Percentiles rank a stretch among this genome's conserved stretches.
Conservation (phyloP, 2,329 filamentous ascomycete genomes). For the Penicillium capsulatum region DNA sequence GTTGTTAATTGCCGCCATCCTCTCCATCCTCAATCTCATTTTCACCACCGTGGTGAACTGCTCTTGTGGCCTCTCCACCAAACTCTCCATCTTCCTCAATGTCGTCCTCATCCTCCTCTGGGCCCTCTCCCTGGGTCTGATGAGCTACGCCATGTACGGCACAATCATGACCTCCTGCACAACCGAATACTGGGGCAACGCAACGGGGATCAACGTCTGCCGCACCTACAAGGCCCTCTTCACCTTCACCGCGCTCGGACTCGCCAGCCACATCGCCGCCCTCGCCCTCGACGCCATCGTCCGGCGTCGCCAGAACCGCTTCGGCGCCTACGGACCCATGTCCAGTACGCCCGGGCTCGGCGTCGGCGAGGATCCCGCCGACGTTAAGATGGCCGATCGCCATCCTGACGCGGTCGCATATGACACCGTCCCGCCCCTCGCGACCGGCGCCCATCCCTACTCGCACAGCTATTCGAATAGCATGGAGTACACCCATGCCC, state of each 20-base stretch:
- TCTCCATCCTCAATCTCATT: conserved; percentile 49
- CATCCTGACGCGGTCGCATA: conserved; percentile 13
- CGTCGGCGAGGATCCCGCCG: conserved; percentile 28
- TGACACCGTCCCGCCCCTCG: conserved; percentile 9
- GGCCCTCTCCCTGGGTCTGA: conserved; percentile 49
- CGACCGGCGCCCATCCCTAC: conserved; percentile 3
- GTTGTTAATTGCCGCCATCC: conserved; percentile 51
- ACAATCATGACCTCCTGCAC: conserved; percentile 53
- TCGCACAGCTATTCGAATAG: conserved; percentile 8
- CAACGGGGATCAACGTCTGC: conserved; percentile 54
- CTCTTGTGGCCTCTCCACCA: conserved; percentile 50
- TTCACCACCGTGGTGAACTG: conserved; percentile 51
- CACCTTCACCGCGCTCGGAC: conserved; percentile 50
- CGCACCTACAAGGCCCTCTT: conserved; percentile 59
- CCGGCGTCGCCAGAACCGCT: conserved; percentile 40
- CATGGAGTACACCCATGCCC: conserved; percentile 22
- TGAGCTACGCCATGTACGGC: conserved; percentile 52
- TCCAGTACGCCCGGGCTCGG: conserved; percentile 19
- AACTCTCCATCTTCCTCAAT: conserved; percentile 51
- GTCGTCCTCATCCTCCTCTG: conserved; percentile 49
- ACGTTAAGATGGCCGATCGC: conserved; percentile 35
- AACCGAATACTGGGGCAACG: conserved; percentile 50
- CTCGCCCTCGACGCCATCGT: conserved; percentile 51
- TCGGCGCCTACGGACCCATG: conserved; percentile 50
- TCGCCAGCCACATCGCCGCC: conserved; percentile 45